These are phyloP conservation scores for Naganishia albida DNA, from an alignment of 1,284 basidiomycete genomes.

Conservation along the genomic window DNA sequence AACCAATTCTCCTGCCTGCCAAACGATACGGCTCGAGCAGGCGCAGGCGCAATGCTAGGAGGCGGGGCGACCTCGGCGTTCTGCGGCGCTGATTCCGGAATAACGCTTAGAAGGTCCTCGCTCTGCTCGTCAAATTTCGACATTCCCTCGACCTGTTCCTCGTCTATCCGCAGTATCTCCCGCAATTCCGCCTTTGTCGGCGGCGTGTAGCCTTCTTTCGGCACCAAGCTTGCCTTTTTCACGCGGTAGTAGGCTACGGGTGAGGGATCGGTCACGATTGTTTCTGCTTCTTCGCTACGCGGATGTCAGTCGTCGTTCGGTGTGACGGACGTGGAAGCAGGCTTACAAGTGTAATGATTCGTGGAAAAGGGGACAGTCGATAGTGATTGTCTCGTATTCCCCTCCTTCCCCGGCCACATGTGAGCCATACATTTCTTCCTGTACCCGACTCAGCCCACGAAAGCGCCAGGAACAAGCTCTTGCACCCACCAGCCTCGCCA, in stretches of 20 bases:
- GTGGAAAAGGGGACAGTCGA: conserved; percentile 88
- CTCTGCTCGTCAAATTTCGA: conserved; percentile 38
- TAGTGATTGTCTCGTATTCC: conserved; percentile 92
- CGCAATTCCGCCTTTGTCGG: conserved; percentile 41
- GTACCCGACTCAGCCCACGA: neutral
- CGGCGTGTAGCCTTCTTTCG: conserved; percentile 55
- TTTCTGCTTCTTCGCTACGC: conserved; percentile 64
- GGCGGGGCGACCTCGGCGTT: neutral
- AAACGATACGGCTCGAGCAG: conserved; percentile 33
- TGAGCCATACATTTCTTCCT: conserved; percentile 82
- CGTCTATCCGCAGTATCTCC: conserved; percentile 42
- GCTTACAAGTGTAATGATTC: conserved; percentile 70
- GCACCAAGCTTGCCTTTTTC: conserved; percentile 64
- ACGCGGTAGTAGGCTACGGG: conserved; percentile 86
- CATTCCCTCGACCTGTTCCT: conserved; percentile 35
- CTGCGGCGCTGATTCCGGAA: conserved; percentile 59
- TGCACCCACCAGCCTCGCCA: conserved; percentile 68
- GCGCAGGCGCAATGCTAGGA: neutral
- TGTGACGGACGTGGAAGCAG: neutral
- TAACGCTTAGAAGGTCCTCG: conserved; percentile 33
- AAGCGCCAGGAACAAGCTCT: conserved; percentile 17
- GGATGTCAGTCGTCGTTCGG: conserved; percentile 1
- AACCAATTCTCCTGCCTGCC: conserved; percentile 46
- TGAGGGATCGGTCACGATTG: conserved; percentile 64
- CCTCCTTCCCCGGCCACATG: conserved; percentile 98